A percentile compares a stretch with the other conserved stretches of the same genome.
These are phyloP conservation scores for Aspergillus ruber DNA, from an alignment of 2,329 filamentous ascomycete species.

Conservation along the genomic window DNA sequence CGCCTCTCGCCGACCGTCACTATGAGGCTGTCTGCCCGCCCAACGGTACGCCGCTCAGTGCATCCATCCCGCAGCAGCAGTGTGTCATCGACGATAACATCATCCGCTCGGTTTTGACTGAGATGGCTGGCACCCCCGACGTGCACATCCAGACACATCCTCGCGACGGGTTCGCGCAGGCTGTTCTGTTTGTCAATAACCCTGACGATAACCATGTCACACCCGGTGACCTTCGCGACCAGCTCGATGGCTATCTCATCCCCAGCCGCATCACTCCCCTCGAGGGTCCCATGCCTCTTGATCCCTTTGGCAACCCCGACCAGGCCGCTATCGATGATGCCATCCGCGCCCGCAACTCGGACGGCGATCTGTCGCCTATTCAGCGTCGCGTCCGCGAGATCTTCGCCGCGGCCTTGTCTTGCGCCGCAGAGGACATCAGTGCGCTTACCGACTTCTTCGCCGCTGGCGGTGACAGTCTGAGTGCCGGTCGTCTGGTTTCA, in stretches of 20 bases:
- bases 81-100: constrained; percentile 22
- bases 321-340: constrained; percentile 29
- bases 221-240: constrained; percentile 10
- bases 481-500: constrained; percentile 48
- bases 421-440: constrained; percentile 34
- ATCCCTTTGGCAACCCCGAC: constrained; percentile 28
- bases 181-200: neutral
- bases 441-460: constrained; percentile 46
- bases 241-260: constrained; percentile 30
- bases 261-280: constrained; percentile 34
- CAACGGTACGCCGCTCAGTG: constrained; percentile 40
- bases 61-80: constrained; percentile 28
- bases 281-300: constrained; percentile 28
- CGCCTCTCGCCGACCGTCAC: constrained; percentile 41
- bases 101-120: neutral
- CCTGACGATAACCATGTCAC: neutral
- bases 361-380: constrained; percentile 14
- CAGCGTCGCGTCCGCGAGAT: constrained; percentile 39
- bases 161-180: neutral
- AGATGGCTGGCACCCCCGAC: neutral
- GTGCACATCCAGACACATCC: neutral
- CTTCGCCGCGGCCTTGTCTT: constrained; percentile 43
- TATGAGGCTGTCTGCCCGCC: constrained; percentile 47
- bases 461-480: constrained; percentile 50
- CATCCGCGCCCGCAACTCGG: constrained; percentile 10